Percentiles rank a stretch among this genome's conserved stretches.
phyloP scores from a whole-genome alignment of 345 rosid species.

The Salix viminalis region DNA sequence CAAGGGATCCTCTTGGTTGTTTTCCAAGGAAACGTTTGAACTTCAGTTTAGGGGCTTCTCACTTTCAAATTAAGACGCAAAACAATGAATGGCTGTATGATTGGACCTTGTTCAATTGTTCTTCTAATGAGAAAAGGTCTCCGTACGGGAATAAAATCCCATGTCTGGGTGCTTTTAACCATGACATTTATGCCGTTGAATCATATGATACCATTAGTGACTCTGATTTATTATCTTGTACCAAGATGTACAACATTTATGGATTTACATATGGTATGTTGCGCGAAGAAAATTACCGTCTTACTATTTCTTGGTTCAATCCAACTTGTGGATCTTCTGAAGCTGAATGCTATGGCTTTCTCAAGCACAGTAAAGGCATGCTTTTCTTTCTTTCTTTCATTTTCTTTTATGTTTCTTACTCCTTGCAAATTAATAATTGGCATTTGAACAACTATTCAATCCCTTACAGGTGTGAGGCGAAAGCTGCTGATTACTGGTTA shows the following conservation, averaged over 20 bases:
- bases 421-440: too few species aligned
- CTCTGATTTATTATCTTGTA: background rate
- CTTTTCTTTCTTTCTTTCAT: background rate
- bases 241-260: conserved; percentile 4
- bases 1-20: background rate
- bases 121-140: background rate
- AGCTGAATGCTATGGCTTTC: background rate
- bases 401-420: background rate
- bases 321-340: conserved; percentile 1
- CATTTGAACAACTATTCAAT: too few species aligned
- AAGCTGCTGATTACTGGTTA: background rate
- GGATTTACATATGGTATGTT: background rate
- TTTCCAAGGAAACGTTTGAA: background rate
- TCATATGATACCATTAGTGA: fast-evolving
- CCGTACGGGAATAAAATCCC: fast-evolving
- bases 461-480: background rate
- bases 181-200: background rate
- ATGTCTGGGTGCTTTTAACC: background rate
- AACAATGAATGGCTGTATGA: fast-evolving
- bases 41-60: conserved; percentile 1
- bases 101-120: conserved; percentile 4
- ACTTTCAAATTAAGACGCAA: background rate
- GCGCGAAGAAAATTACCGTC: fast-evolving
- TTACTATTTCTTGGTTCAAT: background rate
- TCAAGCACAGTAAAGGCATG: background rate